phyloP scores from a whole-genome alignment of 2,329 filamentous ascomycete species.

The Dactylonectria estremocensis region DNA sequence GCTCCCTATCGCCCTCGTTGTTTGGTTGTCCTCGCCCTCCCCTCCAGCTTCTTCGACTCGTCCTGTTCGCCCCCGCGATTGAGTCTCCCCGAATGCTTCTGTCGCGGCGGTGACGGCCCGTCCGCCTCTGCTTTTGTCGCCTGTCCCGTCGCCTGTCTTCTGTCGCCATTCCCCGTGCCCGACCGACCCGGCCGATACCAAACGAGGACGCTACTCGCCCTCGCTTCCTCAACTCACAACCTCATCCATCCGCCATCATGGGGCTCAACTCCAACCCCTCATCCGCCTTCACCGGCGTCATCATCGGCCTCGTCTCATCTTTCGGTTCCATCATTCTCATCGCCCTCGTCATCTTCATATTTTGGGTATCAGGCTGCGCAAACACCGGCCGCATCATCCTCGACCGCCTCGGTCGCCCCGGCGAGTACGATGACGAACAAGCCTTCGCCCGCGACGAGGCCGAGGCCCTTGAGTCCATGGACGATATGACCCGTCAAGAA shows the following conservation, averaged over 20 bases:
- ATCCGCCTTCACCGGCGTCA: conserved; percentile 78
- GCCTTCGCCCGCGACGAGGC: conserved; percentile 94
- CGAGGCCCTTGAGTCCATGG: conserved; percentile 95
- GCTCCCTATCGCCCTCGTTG: conserved; percentile 10
- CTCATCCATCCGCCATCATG: conserved; percentile 46
- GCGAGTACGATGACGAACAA: conserved; percentile 98
- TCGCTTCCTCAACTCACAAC: conserved; percentile 9
- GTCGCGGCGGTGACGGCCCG: conserved; percentile 50
- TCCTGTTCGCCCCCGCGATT: conserved; percentile 42
- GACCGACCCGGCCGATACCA: conserved; percentile 35
- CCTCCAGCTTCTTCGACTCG: conserved; percentile 13
- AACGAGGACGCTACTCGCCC: conserved; percentile 25
- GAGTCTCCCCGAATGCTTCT: conserved; percentile 46
- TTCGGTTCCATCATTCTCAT: conserved; percentile 93
- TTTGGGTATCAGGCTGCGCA: conserved; percentile 81
- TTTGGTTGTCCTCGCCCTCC: neutral
- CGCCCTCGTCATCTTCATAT: conserved; percentile 90
- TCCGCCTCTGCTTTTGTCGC: conserved; percentile 35
- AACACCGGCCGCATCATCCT: conserved; percentile 90
- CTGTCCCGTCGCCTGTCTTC: neutral
- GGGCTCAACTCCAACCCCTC: conserved; percentile 52
- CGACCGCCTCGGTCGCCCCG: conserved; percentile 92
- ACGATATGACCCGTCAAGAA: conserved; percentile 90
- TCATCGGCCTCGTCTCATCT: conserved; percentile 95
- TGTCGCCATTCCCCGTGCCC: conserved; percentile 36